Evolutionary conservation across 148 eudicot genomes (phyloP), one percentile per base, ranked within the genome.

Genomic region (Fagopyrum homotropicum): DNA sequence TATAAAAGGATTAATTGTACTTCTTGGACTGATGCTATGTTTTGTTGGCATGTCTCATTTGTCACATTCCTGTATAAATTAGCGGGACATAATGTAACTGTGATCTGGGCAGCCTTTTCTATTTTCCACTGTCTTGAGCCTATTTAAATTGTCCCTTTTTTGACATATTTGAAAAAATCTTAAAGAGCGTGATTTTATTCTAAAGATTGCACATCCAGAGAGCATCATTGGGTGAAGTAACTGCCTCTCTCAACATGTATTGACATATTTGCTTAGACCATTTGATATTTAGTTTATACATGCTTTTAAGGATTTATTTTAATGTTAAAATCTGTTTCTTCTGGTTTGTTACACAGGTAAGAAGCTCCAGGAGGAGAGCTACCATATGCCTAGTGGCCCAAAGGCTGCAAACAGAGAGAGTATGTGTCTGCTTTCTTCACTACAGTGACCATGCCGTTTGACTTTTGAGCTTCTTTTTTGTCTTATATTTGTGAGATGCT

Each of bases 301-400:
- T 69, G 22, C 63, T 48, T 72, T 73, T 68, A 22, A 40, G 69
- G 48, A 45, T 63, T 59, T 61, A 61, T 61, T 3, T 61, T 76
- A 14, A 59, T 16, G 40, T 61, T 50, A 51, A 69, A 45, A 45
- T 52, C 6, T 26, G 51, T 55, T 76, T 50, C 57, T 8, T 45
- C 43, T 60, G 51, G 77, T 63, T 77, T 45, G 66, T 80, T 75
- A 52, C 55, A 69, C 80, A 87, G 97, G 97, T 82, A 82, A 86
- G 77, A 55, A 48, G 63, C 35, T 76, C 14, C 75, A 78, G 69
- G 84, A 63, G 15, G 81, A 85, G 49, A 72, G 76, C 44, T 73
- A 75, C 73, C 79, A 72, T 72, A 72, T 64, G 75, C 69, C 74
- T 2, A 86, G 88, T 80, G 93, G 90, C 79, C 77, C 81, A 46